These are phyloP conservation scores for Trichoderma koningii DNA, from an alignment of 2,329 filamentous ascomycete species.

Conservation along the genomic window DNA sequence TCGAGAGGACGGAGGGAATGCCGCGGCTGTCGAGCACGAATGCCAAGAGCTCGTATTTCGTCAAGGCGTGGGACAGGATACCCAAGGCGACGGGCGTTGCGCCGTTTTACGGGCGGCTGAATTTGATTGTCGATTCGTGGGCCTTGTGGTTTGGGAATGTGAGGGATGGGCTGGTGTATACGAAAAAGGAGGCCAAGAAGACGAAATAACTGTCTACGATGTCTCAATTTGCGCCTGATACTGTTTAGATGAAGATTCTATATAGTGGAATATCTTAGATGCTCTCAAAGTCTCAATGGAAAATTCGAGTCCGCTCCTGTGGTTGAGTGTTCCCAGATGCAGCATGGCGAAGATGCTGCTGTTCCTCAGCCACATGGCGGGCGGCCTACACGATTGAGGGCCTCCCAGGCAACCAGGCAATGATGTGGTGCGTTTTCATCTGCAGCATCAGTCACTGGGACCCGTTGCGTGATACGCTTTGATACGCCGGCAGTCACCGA, in stretches of 20 bases:
- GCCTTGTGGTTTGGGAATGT: constrained; percentile 38
- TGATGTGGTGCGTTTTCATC: too few species aligned
- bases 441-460: too few species aligned
- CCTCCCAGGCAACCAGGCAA: too few species aligned
- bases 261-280: background rate
- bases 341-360: too few species aligned
- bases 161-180: constrained; percentile 39
- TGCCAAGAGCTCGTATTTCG: constrained; percentile 41
- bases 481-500: too few species aligned
- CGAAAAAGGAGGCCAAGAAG: constrained; percentile 34
- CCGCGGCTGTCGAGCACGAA: constrained; percentile 35
- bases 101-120: constrained; percentile 42
- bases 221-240: background rate
- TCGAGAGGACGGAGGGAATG: constrained; percentile 35
- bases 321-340: too few species aligned
- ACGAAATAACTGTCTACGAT: background rate
- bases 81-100: constrained; percentile 41
- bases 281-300: too few species aligned
- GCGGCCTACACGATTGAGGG: too few species aligned
- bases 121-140: constrained; percentile 37
- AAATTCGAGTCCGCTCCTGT: too few species aligned
- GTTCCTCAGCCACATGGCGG: background rate
- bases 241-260: background rate
- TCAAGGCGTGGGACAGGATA: constrained; percentile 41
- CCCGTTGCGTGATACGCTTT: too few species aligned